phyloP scores from a whole-genome alignment of 805 yeast species.

The Spathaspora hagerdaliae region DNA sequence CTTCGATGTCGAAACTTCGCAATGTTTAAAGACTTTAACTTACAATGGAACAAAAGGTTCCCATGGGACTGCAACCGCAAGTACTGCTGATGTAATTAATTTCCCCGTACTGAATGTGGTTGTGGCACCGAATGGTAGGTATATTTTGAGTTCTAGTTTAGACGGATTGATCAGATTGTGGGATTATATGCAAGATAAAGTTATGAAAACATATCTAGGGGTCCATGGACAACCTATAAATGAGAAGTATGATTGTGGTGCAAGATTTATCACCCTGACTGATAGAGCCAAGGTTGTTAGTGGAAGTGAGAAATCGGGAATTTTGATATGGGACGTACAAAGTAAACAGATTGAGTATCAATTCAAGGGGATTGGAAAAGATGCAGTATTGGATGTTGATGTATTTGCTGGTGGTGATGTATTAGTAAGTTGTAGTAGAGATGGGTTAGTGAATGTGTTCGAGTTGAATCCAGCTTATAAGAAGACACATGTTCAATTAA shows the following conservation, averaged over 20 bases:
- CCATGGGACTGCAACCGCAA: constrained; percentile 55
- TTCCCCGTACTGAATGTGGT: constrained; percentile 74
- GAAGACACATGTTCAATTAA: background rate
- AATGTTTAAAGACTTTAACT: constrained; percentile 84
- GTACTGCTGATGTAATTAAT: constrained; percentile 42
- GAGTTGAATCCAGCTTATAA: constrained; percentile 14
- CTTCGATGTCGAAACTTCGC: constrained; percentile 86
- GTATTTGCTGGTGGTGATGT: constrained; percentile 30
- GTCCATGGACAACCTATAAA: constrained; percentile 30
- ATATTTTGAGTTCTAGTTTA: constrained; percentile 68
- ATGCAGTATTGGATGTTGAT: constrained; percentile 43
- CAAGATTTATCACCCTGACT: constrained; percentile 44
- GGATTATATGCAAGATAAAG: constrained; percentile 81
- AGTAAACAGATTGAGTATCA: constrained; percentile 43
- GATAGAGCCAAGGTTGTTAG: constrained; percentile 45
- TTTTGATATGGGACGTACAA: constrained; percentile 67
- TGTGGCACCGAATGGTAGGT: constrained; percentile 78
- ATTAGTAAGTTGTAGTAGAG: constrained; percentile 25
- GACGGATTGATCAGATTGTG: constrained; percentile 79
- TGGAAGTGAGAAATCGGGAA: constrained; percentile 54
- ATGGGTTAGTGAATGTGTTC: constrained; percentile 19
- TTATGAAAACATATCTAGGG: constrained; percentile 65
- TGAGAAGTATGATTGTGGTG: constrained; percentile 50
- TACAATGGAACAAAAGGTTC: constrained; percentile 55
- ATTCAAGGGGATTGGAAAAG: constrained; percentile 10